Percentiles rank a stretch among this genome's conserved stretches.
Evolutionary conservation across 192 early-diverging fungal genomes (phyloP).

Genomic region (Hyaloraphidium curvatum): DNA sequence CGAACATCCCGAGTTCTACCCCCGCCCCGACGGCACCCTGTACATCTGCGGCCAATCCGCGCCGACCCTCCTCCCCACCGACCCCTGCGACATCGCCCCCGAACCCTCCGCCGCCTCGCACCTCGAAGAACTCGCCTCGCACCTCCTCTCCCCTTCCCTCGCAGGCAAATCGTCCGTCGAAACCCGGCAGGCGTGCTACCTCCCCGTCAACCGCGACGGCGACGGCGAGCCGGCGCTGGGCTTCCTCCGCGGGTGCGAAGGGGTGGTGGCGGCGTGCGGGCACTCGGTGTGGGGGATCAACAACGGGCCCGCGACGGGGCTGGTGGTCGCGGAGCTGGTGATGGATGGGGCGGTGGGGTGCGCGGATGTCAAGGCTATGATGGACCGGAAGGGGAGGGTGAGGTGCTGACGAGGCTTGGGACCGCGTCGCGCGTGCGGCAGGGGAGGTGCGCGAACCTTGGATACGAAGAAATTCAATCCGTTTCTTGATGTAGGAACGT

Average conservation of each 20-base stretch:
- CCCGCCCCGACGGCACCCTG: constrained; percentile 25
- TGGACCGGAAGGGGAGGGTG: no score
- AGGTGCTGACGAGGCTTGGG: no score
- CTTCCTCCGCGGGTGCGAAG: constrained; percentile 8
- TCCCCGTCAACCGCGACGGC: constrained; percentile 19
- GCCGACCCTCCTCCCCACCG: constrained; percentile 10
- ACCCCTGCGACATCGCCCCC: constrained; percentile 9
- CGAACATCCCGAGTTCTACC: constrained; percentile 23
- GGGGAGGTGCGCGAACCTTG: no score
- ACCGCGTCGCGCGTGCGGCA: no score
- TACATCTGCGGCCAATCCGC: constrained; percentile 21
- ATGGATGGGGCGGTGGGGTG: constrained; percentile 14
- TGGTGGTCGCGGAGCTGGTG: constrained; percentile 20
- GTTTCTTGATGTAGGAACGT: no score
- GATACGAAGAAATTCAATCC: no score
- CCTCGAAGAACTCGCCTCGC: constrained; percentile 9
- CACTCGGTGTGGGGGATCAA: constrained; percentile 26
- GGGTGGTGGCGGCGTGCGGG: constrained; percentile 20
- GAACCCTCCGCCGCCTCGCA: constrained; percentile 7
- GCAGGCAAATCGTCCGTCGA: constrained; percentile 6
- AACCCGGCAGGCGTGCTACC: constrained; percentile 17
- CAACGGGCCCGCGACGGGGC: constrained; percentile 18
- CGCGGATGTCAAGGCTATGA: constrained; percentile 7
- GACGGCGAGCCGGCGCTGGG: constrained; percentile 18
- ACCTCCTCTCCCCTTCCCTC: constrained; percentile 10